Conservation (phyloP, 2,329 filamentous ascomycete species). For the Penicillium sp. region DNA sequence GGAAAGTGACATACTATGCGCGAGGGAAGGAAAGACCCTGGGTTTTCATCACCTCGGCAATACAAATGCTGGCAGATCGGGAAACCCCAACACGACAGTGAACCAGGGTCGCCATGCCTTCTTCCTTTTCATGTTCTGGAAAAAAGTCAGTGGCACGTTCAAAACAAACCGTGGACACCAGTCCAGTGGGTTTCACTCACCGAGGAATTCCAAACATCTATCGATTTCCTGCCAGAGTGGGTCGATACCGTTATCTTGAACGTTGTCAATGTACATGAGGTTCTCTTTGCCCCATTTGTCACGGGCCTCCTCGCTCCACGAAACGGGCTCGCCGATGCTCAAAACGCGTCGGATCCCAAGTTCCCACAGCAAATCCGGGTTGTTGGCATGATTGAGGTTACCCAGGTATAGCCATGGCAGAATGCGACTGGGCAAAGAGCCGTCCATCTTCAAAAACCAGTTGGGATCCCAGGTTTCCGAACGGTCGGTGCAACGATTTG, state of each 20-base stretch:
- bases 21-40: constrained; percentile 78
- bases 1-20: constrained; percentile 65
- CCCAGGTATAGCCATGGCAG: constrained; percentile 95
- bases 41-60: constrained; percentile 94
- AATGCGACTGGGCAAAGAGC: constrained; percentile 84
- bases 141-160: background rate
- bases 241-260: constrained; percentile 97
- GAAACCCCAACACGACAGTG: constrained; percentile 97
- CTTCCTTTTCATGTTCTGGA: constrained; percentile 72
- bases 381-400: constrained; percentile 90
- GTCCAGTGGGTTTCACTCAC: constrained; percentile 54
- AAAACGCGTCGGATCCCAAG: constrained; percentile 85
- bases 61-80: constrained; percentile 93
- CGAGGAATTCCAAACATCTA: constrained; percentile 85
- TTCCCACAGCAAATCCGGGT: constrained; percentile 74
- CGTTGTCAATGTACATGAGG: constrained; percentile 74
- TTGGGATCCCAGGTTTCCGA: constrained; percentile 55
- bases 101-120: constrained; percentile 82
- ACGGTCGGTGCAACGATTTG: constrained; percentile 23
- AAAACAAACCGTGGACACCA: background rate
- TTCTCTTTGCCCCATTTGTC: constrained; percentile 75
- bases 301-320: constrained; percentile 71
- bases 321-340: constrained; percentile 85
- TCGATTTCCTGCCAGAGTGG: constrained; percentile 82
- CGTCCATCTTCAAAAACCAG: constrained; percentile 83